Percentiles rank a stretch among this genome's conserved stretches.
phyloP scores from a whole-genome alignment of 345 rosid species.

The Salix udensis region DNA sequence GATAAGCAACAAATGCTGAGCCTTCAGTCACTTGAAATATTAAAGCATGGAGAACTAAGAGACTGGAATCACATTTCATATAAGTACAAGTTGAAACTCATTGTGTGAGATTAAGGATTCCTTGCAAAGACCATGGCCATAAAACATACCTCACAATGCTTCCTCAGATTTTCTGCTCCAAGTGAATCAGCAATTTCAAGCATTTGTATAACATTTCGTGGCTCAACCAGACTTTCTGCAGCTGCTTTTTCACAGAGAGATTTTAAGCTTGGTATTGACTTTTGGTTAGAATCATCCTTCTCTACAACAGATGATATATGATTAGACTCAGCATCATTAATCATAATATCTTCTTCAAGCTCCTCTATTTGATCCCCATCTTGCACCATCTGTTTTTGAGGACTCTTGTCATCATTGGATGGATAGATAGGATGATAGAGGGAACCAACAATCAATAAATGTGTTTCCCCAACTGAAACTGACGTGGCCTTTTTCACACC shows the following conservation, averaged over 20 bases:
- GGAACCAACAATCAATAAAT: constrained; percentile 74
- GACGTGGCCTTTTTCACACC: constrained; percentile 82
- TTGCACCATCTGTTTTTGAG: constrained; percentile 32
- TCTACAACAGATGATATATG: constrained; percentile 20
- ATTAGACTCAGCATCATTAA: constrained; percentile 42
- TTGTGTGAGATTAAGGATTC: neutral
- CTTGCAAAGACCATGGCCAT: neutral
- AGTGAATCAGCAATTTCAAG: constrained; percentile 97
- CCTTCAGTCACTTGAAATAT: too few species aligned
- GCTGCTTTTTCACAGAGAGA: constrained; percentile 84
- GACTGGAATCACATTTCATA: neutral
- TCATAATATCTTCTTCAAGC: constrained; percentile 59
- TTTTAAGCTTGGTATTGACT: constrained; percentile 63
- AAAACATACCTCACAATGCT: constrained; percentile 78
- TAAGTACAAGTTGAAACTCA: neutral
- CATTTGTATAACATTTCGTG: constrained; percentile 76
- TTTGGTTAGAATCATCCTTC: constrained; percentile 31
- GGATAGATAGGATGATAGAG: constrained; percentile 74
- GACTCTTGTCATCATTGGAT: constrained; percentile 28
- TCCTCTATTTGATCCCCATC: constrained; percentile 42
- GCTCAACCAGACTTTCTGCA: constrained; percentile 89
- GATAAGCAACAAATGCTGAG: too few species aligned
- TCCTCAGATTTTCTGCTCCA: constrained; percentile 73
- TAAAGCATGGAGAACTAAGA: neutral
- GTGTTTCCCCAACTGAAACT: constrained; percentile 93